Evolutionary conservation across 2,329 filamentous ascomycete genomes (phyloP), one percentile per base, ranked within the genome.

Genomic region (Orbilia brochopaga): DNA sequence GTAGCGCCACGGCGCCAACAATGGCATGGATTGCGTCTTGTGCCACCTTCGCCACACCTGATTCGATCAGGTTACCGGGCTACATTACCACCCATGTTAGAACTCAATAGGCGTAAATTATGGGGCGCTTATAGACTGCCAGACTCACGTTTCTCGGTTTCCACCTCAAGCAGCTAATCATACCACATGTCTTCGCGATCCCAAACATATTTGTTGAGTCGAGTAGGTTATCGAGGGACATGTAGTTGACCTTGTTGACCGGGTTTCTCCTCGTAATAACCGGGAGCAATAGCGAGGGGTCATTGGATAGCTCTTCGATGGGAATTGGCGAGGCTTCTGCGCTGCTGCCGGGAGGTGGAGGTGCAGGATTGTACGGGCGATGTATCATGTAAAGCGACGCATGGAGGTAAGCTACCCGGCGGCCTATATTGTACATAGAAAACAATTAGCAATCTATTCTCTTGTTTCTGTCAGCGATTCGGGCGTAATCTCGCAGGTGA

Each of bases 1-100:
- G 91, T 77, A 99, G 82, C n/a, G 91, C 88, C 59, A 99, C 80
- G 10, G 94, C 94, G 21, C 94, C 94, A 50, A 97, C 82, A 62
- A 99, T 89, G 51, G 92, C 91, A 78, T 92, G 91, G 62, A 99
- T 77, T 2, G 91, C 86, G 73, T 91, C 88, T 54, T 89, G 86
- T 62, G 96, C 82, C 23, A 97, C 88, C 2, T 88, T 83, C 24
- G 90, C 85, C 27, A 89, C 80, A 75, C 94, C 94, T 0, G 91
- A 96, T 17, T 82, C 81, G 57, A 84, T 79, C 60, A 96, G 83
- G 76, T 92, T 88, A 73, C 88, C 82, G 21, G 87, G 85, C 85
- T 88, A 73, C 15, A n/a, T 48, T 35, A 56, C 59, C 6, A 32
- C 35, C 6, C 70, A 42, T 53, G 17, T 37, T 19, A 69, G 69